Conservation (phyloP, 2,329 filamentous ascomycete genomes). For the Alternaria alternata region DNA sequence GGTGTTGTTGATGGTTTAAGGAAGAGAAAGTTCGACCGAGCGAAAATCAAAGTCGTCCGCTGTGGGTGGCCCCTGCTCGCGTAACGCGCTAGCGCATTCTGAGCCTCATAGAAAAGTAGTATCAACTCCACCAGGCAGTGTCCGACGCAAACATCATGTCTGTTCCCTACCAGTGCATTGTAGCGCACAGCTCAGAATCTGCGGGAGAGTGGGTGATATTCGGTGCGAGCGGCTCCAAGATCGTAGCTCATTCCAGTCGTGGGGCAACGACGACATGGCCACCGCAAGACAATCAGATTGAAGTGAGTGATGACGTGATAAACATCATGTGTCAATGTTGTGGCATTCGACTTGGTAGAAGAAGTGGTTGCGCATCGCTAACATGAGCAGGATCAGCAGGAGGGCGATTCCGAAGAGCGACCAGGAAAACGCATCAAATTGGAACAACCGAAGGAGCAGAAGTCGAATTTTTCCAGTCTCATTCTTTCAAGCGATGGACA, state of each 20-base stretch:
- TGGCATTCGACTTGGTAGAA: neutral
- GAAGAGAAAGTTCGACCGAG: conserved; percentile 19
- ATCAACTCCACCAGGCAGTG: conserved; percentile 14
- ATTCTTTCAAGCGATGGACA: conserved; percentile 68
- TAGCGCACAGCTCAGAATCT: conserved; percentile 27
- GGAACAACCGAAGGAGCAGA: conserved; percentile 40
- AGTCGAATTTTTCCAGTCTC: conserved; percentile 74
- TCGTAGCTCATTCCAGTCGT: conserved; percentile 61
- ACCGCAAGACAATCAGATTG: conserved; percentile 25
- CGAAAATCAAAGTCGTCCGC: conserved; percentile 35
- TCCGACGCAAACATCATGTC: conserved; percentile 32
- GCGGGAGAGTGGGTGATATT: conserved; percentile 64
- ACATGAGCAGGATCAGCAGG: conserved; percentile 28
- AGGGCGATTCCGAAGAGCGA: conserved; percentile 43
- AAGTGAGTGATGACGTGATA: conserved; percentile 31
- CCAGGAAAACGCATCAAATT: conserved; percentile 55
- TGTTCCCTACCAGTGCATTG: conserved; percentile 54
- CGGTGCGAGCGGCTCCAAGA: conserved; percentile 74
- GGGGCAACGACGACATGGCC: conserved; percentile 44
- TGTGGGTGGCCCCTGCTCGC: conserved; percentile 33
- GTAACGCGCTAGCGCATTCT: conserved; percentile 24
- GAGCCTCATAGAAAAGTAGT: conserved; percentile 21
- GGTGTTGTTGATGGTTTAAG: conserved; percentile 35
- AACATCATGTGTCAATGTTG: neutral
- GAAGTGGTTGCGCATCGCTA: conserved; percentile 11